These are phyloP conservation scores for Nothophytophthora sp. DNA, from an alignment of 352 stramenopile genomes.

Conservation along the genomic window DNA sequence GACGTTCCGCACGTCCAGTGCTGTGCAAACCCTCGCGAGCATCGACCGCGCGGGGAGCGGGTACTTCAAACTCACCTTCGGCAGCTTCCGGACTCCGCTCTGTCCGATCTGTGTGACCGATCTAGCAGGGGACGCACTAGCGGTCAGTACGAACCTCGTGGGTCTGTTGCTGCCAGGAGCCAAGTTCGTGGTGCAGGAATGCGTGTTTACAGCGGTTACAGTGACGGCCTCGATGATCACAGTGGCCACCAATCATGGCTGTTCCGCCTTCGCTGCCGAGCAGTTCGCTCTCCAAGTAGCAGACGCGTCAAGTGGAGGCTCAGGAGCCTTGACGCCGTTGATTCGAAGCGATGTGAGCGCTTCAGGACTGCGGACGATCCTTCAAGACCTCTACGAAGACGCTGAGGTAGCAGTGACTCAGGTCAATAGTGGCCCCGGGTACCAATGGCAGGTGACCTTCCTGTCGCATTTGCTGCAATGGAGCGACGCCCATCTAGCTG, in stretches of 20 bases:
- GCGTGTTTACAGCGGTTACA: constrained; percentile 58
- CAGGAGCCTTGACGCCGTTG: constrained; percentile 52
- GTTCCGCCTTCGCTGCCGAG: constrained; percentile 41
- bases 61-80: constrained; percentile 78
- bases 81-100: constrained; percentile 49
- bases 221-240: constrained; percentile 51
- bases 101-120: constrained; percentile 60
- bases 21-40: constrained; percentile 74
- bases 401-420: constrained; percentile 52
- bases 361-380: constrained; percentile 52
- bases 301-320: constrained; percentile 9
- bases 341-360: constrained; percentile 62
- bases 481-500: constrained; percentile 65
- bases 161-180: constrained; percentile 48
- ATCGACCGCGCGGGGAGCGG: constrained; percentile 25
- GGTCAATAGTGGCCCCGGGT: constrained; percentile 32
- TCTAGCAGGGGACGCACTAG: constrained; percentile 53
- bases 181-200: constrained; percentile 74
- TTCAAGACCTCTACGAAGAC: constrained; percentile 54
- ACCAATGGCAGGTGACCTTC: constrained; percentile 93
- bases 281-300: constrained; percentile 46
- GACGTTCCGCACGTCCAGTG: constrained; percentile 85
- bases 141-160: constrained; percentile 60
- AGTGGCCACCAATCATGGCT: constrained; percentile 61
- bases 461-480: constrained; percentile 83